Evolutionary conservation across 2,329 filamentous ascomycete genomes (phyloP).

Genomic region (Trichophyton verrucosum): DNA sequence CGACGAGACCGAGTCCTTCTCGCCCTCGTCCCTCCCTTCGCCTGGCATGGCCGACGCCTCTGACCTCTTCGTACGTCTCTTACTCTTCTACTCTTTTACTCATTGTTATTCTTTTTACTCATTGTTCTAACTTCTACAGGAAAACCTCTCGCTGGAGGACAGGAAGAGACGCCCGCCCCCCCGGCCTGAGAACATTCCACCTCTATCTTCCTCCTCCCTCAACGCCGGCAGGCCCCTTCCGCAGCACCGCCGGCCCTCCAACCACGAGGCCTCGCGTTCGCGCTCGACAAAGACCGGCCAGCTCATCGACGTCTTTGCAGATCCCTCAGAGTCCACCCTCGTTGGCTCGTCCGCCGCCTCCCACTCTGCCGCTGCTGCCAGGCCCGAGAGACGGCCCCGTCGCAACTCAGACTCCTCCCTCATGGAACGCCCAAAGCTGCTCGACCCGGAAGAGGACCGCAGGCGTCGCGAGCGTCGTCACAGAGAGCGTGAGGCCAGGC

Average conservation of each 20-base stretch:
- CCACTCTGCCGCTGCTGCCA: slow-evolving; percentile 13
- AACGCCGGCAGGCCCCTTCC: slow-evolving; percentile 6
- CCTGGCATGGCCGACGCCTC: slow-evolving; percentile 28
- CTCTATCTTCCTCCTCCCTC: slow-evolving; percentile 6
- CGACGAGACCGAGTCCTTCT: slow-evolving; percentile 25
- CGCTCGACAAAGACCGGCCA: not conserved
- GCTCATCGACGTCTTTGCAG: slow-evolving; percentile 38
- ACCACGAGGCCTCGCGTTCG: slow-evolving; percentile 17
- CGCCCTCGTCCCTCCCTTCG: slow-evolving; percentile 20
- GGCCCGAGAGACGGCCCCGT: slow-evolving; percentile 38
- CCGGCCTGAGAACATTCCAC: slow-evolving; percentile 17
- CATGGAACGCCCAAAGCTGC: slow-evolving; percentile 39
- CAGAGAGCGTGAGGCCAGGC: slow-evolving; percentile 38
- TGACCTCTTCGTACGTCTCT: slow-evolving; percentile 47
- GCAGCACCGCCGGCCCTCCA: slow-evolving; percentile 16
- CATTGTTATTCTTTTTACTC: too few species aligned
- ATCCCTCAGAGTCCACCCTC: slow-evolving; percentile 22
- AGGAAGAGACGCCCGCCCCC: slow-evolving; percentile 16
- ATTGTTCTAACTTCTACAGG: slow-evolving; percentile 18
- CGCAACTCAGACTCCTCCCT: slow-evolving; percentile 54
- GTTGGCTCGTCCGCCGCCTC: not conserved
- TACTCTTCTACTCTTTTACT: not conserved
- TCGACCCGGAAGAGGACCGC: slow-evolving; percentile 39
- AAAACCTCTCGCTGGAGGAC: slow-evolving; percentile 28
- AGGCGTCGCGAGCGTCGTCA: slow-evolving; percentile 38